A percentile compares a stretch with the other conserved stretches of the same genome.
These are phyloP conservation scores for Nemania diffusa DNA, from an alignment of 2,329 filamentous ascomycete genomes.

Conservation along the genomic window DNA sequence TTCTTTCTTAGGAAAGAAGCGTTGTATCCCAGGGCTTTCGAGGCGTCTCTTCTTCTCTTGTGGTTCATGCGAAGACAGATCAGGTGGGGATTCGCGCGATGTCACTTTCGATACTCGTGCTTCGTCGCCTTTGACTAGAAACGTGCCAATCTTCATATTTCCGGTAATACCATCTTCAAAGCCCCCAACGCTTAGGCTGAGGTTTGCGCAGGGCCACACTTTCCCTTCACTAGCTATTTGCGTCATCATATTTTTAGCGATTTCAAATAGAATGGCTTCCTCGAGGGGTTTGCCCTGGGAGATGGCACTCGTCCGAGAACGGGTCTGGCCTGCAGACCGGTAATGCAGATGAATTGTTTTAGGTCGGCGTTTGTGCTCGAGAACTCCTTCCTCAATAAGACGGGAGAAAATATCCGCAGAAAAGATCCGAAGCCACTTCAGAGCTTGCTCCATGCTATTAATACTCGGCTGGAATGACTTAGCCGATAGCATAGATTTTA, in stretches of 20 bases:
- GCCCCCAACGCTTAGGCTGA: slow-evolving; percentile 88
- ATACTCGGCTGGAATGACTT: slow-evolving; percentile 93
- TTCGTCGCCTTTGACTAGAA: slow-evolving; percentile 81
- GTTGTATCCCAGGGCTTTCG: slow-evolving; percentile 63
- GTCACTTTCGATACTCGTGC: slow-evolving; percentile 63
- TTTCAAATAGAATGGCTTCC: slow-evolving; percentile 76
- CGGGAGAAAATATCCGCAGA: slow-evolving; percentile 89
- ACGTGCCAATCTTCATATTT: slow-evolving; percentile 86
- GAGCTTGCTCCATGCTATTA: slow-evolving; percentile 78
- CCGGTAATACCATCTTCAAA: slow-evolving; percentile 89
- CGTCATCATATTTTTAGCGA: slow-evolving; percentile 79
- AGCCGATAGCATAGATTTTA: slow-evolving; percentile 96
- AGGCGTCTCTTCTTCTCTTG: slow-evolving; percentile 57
- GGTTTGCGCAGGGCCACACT: slow-evolving; percentile 91
- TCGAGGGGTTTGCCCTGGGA: slow-evolving; percentile 78
- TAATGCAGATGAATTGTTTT: slow-evolving; percentile 88
- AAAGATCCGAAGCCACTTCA: slow-evolving; percentile 90
- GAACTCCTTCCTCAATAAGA: slow-evolving; percentile 87
- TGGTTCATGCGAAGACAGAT: slow-evolving; percentile 48
- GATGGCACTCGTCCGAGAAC: slow-evolving; percentile 80
- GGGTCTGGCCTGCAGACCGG: slow-evolving; percentile 76
- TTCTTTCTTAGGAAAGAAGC: slow-evolving; percentile 64
- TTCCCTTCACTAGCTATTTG: slow-evolving; percentile 82
- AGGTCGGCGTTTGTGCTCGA: slow-evolving; percentile 87
- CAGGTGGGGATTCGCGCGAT: slow-evolving; percentile 43